Evolutionary conservation across 164 flowering plant genomes (phyloP).

Genomic region (Houttuynia cordata): DNA sequence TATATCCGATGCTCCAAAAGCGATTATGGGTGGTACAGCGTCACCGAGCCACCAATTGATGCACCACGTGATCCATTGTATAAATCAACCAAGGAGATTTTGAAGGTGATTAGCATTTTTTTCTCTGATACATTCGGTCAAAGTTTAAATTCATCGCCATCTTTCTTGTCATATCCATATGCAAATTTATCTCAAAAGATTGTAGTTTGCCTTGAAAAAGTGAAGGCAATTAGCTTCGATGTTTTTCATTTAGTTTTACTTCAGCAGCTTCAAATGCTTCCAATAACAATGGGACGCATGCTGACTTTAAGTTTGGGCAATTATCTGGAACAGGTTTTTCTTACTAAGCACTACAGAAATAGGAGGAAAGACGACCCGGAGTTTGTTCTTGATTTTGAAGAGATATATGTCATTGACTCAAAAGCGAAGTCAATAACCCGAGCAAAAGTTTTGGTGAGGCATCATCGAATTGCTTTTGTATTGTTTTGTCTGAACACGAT

Average conservation of each 20-base stretch:
- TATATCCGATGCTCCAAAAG: constrained; percentile 82
- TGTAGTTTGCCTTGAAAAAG: neutral
- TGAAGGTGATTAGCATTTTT: constrained; percentile 34
- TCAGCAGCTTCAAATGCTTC: too few species aligned
- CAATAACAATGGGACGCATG: too few species aligned
- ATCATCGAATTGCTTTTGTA: neutral
- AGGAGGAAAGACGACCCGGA: constrained; percentile 70
- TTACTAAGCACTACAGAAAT: constrained; percentile 86
- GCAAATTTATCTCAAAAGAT: neutral
- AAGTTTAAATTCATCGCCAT: too few species aligned
- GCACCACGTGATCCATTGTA: constrained; percentile 89
- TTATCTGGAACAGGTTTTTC: constrained; percentile 50
- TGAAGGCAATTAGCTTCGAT: neutral
- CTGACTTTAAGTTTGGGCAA: too few species aligned
- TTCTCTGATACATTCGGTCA: neutral
- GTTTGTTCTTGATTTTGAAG: constrained; percentile 89
- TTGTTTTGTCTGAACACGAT: neutral
- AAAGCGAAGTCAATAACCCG: constrained; percentile 80
- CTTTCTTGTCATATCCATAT: too few species aligned
- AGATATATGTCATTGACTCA: constrained; percentile 91
- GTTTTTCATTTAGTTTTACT: too few species aligned
- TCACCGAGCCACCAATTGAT: constrained; percentile 90
- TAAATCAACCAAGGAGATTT: constrained; percentile 57
- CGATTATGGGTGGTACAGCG: constrained; percentile 79
- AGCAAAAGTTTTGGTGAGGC: constrained; percentile 77